A percentile compares a stretch with the other conserved stretches of the same genome.
phyloP scores from a whole-genome alignment of 2,329 filamentous ascomycete species.

The Neospermospora avenae region DNA sequence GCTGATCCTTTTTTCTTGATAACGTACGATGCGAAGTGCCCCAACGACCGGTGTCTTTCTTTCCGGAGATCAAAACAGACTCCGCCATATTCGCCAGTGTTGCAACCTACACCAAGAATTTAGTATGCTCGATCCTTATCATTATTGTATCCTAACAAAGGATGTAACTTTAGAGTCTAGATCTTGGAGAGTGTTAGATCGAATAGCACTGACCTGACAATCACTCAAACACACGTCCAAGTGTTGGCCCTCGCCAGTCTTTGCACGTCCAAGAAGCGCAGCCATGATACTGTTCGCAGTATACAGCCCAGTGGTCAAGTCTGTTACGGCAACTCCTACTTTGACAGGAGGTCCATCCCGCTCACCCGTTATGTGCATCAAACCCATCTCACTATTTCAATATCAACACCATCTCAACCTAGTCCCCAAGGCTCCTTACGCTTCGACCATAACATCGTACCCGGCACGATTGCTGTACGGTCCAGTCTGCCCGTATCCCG shows the following conservation, averaged over 20 bases:
- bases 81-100: conserved; percentile 90
- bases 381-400: conserved; percentile 64
- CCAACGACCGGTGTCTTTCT: conserved; percentile 85
- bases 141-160: too few species aligned
- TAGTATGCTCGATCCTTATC: too few species aligned
- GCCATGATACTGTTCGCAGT: conserved; percentile 94
- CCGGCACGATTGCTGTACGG: conserved; percentile 82
- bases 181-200: too few species aligned
- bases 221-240: conserved; percentile 87
- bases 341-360: conserved; percentile 88
- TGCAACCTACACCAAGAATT: too few species aligned
- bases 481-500: conserved; percentile 90
- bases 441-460: conserved; percentile 98
- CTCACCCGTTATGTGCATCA: conserved; percentile 95
- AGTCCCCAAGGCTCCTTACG: conserved; percentile 37
- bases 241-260: conserved; percentile 77
- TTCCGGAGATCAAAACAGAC: conserved; percentile 78
- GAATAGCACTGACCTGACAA: too few species aligned
- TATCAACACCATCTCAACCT: background rate
- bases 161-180: too few species aligned
- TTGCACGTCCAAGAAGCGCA: conserved; percentile 68
- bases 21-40: conserved; percentile 82
- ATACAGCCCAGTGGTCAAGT: conserved; percentile 89
- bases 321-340: conserved; percentile 91
- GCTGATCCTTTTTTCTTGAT: background rate